Evolutionary conservation across 2,329 filamentous ascomycete genomes (phyloP), one percentile per base, ranked within the genome.

Genomic region (Alternaria sp.): DNA sequence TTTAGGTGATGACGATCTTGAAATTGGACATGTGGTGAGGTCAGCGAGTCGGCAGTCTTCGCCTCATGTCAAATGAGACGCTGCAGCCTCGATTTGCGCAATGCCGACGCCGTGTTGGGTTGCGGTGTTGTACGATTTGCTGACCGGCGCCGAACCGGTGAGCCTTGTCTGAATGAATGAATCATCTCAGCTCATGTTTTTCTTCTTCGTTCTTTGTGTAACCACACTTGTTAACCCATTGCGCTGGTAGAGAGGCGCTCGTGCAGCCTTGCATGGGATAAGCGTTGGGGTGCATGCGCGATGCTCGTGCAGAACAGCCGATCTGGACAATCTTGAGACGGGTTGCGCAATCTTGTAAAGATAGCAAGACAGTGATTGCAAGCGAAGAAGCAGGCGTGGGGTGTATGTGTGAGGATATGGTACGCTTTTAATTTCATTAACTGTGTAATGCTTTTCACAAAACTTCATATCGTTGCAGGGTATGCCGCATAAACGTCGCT

Each of bases 401-500:
- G 20, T 34, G 12, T n/a, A 11, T 20, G 14, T 27, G 12, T 44
- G 46, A 49, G 18, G 12, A 45, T 40, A 53, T 12, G 41, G 30
- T 54, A 54, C 49, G 36, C 14, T 30, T 58, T 38, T 48, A 25
- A 48, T 46, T 41, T 48, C 32, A 38, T 54, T 48, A 22, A 46
- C 41, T 34, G 50, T 27, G 56, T 46, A 32, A 34, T 27, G 32
- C 12, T 27, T 14, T 50, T 50, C 46, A 50, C 20, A 50, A 50
- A 38, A 38, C 46, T 38, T 50, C 30, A 38, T 18, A 50, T 50
- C 20, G 32, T 38, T 38, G 46, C 46, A 50, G 46, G 46, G 46
- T 50, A 50, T 50, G 32, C 46, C 20, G 30, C 34, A 52, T 30
- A 53, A 58, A 58, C 27, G 45, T 54, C 50, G 56, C 56, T 62